Evolutionary conservation across 805 yeast genomes (phyloP), one percentile per base, ranked within the genome.

Genomic region (Saturnispora kantuleensis): DNA sequence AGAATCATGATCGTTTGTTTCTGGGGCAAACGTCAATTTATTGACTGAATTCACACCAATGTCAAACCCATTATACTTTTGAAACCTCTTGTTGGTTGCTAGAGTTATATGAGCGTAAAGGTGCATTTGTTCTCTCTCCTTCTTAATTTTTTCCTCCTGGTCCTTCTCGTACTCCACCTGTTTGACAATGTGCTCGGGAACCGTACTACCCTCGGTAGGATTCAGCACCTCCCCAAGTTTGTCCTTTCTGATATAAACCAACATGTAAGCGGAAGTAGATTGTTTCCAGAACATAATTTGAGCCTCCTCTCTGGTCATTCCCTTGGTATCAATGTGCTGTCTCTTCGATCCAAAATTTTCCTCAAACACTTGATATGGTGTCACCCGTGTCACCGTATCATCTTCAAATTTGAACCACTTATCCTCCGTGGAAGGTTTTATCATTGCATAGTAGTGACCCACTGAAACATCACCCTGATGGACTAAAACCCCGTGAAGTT

Each of bases 261-360:
- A 74, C 98, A 93, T 93, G 58, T 93, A 93, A 2, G 98, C 98
- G 35, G 93, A 85, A 0, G 97, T 89, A 33, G 87, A 93, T 39
- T 96, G 77, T 52, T 85, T 76, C 28, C 84, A 66, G 38, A 73
- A 69, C 49, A 81, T 80, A 40, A 73, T 80, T 48, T 77, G 79
- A 45, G 77, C 81, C 50, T 82, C 81, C 12, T 65, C 65, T 54
- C 82, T 70, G 0, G 81, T 64, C 65, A 83, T 63, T 42, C 65
- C 66, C 35, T 72, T 66, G 16, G 78, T 59, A 37, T 73, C 71
- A 10, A 66, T 69, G 17, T 70, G 73, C 15, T 78, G 52, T 46
- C 73, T 74, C 45, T 80, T 80, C 15, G 86, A 85, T 4, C 99
- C 99, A 65, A 79, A 93, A 60, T 90, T 93, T 44, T 86, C 95